Percentiles rank a stretch among this genome's conserved stretches.
Evolutionary conservation across 208 protist genomes (phyloP).

Genomic region (Acanthamoeba castellanii): DNA sequence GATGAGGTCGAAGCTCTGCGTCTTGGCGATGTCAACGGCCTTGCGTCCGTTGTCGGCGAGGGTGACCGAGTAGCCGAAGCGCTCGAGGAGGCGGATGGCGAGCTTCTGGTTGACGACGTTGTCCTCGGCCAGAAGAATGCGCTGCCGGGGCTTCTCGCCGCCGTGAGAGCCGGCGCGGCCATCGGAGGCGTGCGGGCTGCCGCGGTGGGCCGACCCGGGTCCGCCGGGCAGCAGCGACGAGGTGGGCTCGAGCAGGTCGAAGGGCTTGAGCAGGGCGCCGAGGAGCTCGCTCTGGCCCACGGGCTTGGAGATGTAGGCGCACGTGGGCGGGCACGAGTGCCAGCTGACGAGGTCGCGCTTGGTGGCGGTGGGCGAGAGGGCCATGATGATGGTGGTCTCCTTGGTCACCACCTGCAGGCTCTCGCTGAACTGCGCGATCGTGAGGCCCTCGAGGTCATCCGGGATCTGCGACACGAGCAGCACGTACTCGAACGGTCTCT

Average conservation of each 20-base stretch:
- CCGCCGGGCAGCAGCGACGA: neutral
- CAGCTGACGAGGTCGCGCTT: conserved; percentile 59
- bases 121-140: conserved; percentile 79
- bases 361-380: conserved; percentile 6
- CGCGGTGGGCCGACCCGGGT: neutral
- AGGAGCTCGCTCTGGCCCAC: conserved; percentile 59
- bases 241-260: neutral
- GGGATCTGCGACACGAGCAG: conserved; percentile 3
- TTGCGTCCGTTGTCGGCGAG: conserved; percentile 79
- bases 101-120: conserved; percentile 81
- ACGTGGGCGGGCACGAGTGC: neutral
- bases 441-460: conserved; percentile 34
- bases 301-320: conserved; percentile 76
- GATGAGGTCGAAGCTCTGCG: neutral
- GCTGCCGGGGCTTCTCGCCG: neutral
- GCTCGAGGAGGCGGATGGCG: conserved; percentile 73
- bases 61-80: conserved; percentile 76
- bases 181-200: neutral
- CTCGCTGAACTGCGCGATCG: conserved; percentile 58
- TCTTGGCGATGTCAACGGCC: conserved; percentile 70
- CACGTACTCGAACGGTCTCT: neutral
- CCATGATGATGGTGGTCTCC: conserved; percentile 74
- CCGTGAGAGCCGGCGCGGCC: neutral
- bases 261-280: conserved; percentile 33
- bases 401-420: neutral